Evolutionary conservation across 2,329 filamentous ascomycete genomes (phyloP).

Genomic region (Trichoderma endophyticum): DNA sequence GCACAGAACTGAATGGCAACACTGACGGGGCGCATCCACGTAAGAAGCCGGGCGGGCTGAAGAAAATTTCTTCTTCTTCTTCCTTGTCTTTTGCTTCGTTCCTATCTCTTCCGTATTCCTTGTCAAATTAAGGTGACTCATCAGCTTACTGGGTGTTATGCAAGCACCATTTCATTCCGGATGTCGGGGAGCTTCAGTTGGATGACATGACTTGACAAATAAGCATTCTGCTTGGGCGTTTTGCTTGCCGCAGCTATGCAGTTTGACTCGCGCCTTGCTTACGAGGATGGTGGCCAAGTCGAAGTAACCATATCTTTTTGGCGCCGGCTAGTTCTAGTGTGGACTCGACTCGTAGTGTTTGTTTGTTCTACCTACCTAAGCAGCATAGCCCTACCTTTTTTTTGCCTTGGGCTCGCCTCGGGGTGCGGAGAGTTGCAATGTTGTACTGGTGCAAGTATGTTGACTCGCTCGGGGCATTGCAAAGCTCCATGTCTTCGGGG

Average conservation of each 20-base stretch:
- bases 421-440: background rate
- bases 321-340: background rate
- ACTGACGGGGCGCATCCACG: background rate
- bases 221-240: background rate
- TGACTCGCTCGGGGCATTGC: background rate
- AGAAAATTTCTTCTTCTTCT: background rate
- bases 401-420: background rate
- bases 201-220: background rate
- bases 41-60: background rate
- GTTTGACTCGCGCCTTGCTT: conserved; percentile 2
- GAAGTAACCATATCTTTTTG: background rate
- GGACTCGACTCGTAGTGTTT: background rate
- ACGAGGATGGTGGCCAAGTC: background rate
- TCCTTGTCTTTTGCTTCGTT: background rate
- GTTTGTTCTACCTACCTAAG: background rate
- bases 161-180: conserved; percentile 5
- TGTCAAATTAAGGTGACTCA: background rate
- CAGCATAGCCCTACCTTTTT: background rate
- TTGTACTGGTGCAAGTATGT: background rate
- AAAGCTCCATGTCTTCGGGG: background rate
- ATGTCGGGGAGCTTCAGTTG: background rate
- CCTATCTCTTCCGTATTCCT: background rate
- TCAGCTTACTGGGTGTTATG: conserved; percentile 2
- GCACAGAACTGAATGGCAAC: background rate
- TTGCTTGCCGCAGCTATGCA: background rate